phyloP scores from a whole-genome alignment of 2,329 filamentous ascomycete species.

The Rugonectria rugulosa region DNA sequence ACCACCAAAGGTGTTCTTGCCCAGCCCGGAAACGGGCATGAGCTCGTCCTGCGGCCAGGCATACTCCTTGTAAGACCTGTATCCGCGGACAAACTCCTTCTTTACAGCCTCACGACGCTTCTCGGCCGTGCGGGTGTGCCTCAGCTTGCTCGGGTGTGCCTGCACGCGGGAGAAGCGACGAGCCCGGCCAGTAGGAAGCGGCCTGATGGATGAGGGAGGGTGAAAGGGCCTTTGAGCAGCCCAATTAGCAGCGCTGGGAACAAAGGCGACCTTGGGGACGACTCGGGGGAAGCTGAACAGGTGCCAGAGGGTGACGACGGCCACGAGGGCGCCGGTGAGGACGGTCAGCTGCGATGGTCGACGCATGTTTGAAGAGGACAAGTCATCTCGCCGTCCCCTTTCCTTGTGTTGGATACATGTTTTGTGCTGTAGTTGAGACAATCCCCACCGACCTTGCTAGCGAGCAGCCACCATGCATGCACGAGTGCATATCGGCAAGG shows the following conservation, averaged over 20 bases:
- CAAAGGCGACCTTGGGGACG: constrained; percentile 25
- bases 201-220: constrained; percentile 43
- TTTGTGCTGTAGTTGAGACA: too few species aligned
- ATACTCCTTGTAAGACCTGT: constrained; percentile 59
- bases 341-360: not conserved
- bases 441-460: too few species aligned
- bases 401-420: too few species aligned
- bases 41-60: constrained; percentile 65
- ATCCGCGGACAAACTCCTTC: constrained; percentile 51
- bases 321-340: not conserved
- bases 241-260: constrained; percentile 44
- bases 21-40: constrained; percentile 54
- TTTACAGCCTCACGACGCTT: constrained; percentile 50
- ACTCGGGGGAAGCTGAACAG: constrained; percentile 25
- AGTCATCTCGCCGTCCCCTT: too few species aligned
- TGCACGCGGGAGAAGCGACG: constrained; percentile 42
- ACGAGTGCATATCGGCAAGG: too few species aligned
- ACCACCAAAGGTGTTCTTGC: constrained; percentile 58
- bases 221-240: constrained; percentile 34
- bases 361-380: not conserved
- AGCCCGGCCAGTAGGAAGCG: constrained; percentile 39
- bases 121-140: constrained; percentile 26
- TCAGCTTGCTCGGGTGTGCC: constrained; percentile 35
- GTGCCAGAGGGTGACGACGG: constrained; percentile 21
- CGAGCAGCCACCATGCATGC: too few species aligned